Conservation (phyloP, 177 flowering plant genomes). For the Vitis hybrid region DNA sequence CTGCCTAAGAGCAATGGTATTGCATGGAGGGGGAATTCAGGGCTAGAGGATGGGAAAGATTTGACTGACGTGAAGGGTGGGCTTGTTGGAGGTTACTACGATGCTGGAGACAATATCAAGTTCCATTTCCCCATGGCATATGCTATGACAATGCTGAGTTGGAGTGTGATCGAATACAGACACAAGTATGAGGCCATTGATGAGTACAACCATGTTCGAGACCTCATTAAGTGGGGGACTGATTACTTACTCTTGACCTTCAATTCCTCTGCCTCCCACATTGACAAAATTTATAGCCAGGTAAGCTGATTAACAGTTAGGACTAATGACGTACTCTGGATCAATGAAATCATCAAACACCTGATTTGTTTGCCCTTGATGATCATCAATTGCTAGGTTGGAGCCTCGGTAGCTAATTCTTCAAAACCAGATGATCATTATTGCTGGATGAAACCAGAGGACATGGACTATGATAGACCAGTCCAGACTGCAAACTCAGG, state of each 20-base stretch:
- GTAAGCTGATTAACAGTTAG: conserved; percentile 20
- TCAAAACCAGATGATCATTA: conserved; percentile 55
- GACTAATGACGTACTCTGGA: no score
- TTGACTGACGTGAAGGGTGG: conserved; percentile 47
- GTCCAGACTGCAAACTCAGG: conserved; percentile 28
- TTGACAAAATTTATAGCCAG: conserved; percentile 60
- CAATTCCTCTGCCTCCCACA: conserved; percentile 52
- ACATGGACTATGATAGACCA: conserved; percentile 63
- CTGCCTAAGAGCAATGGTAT: conserved; percentile 59
- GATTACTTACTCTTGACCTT: conserved; percentile 50
- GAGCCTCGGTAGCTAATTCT: conserved; percentile 23
- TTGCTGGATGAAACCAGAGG: conserved; percentile 85
- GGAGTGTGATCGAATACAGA: conserved; percentile 77
- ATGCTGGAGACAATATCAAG: conserved; percentile 78
- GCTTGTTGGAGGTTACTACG: conserved; percentile 86
- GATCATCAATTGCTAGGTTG: conserved; percentile 29
- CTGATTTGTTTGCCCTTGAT: not conserved
- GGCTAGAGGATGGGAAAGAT: conserved; percentile 58
- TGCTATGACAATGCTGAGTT: conserved; percentile 81
- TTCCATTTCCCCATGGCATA: conserved; percentile 79
- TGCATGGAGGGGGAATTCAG: conserved; percentile 76
- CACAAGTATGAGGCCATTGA: conserved; percentile 56
- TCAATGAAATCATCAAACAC: no score
- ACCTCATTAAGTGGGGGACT: conserved; percentile 90
- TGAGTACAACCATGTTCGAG: conserved; percentile 61